Evolutionary conservation across 331 rosid genomes (phyloP), one percentile per base, ranked within the genome.

Genomic region (Quercus lobata): DNA sequence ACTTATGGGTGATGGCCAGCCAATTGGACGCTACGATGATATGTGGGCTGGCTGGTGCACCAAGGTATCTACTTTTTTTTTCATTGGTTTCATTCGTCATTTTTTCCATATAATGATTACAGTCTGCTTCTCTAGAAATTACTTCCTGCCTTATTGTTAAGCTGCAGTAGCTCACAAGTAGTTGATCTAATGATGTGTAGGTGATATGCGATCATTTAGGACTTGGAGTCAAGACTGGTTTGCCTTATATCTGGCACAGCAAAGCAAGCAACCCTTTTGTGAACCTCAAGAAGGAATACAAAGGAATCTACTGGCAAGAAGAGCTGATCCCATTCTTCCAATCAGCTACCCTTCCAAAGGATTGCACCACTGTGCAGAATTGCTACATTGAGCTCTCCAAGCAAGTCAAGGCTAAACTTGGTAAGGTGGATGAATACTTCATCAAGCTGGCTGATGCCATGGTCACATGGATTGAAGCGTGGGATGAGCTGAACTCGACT

Each of bases 11-110:
- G 90, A 90, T 21, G 90, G 89, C 24, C 94, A 90, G 71, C 94
- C 94, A 15, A 72, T 88, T 18, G 92, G 92, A 7, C 92, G 89
- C 80, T 88, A 90, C 49, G 92, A 88, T 29, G 90, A 84, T 68
- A 90, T 90, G 92, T 90, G 94, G 94, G 94, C 94, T 72, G 94
- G 94, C 15, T 90, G 94, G 94, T 90, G 94, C 77, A 73, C 71
- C 69, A 90, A 88, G 92, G 94, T 90, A 80, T 53, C 32, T 9
- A 55, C 35, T n/a, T 79, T 66, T 16, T 16, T 8, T 5, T 41
- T 41, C 11, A 2, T 69, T 19, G 25, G 53, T 66, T 84, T 17
- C 4, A 35, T 29, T 21, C 4, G 5, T 0, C 25, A 18, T n/a
- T 55, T 65, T 68, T 14, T 49, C 18, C 52, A 34, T 34, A 8